Conservation (phyloP, 75 land plant species). For the Cunninghamia lanceolata region DNA sequence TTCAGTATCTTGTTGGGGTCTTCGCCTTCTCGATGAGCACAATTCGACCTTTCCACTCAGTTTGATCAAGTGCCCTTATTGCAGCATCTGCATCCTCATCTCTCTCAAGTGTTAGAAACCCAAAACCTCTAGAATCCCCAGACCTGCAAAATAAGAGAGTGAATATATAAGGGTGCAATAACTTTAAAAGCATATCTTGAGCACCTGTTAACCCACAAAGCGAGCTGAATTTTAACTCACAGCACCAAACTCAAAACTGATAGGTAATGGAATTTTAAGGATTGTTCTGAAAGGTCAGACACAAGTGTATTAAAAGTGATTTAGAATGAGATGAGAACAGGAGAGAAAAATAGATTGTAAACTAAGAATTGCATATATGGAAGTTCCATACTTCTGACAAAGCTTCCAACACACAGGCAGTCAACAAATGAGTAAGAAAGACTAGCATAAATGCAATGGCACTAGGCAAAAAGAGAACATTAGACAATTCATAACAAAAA, state of each 20-base stretch:
- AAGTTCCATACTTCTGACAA: neutral
- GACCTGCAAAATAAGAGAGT: conserved; percentile 28
- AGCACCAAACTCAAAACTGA: neutral
- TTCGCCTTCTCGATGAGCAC: conserved; percentile 63
- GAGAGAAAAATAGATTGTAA: neutral
- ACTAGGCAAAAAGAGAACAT: neutral
- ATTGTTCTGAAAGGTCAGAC: neutral
- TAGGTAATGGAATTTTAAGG: neutral
- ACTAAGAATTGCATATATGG: neutral
- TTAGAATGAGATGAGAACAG: neutral
- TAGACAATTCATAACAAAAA: neutral
- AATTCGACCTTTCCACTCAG: conserved; percentile 62
- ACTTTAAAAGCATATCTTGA: neutral
- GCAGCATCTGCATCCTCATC: conserved; percentile 71
- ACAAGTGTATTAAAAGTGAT: neutral
- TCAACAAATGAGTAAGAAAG: neutral
- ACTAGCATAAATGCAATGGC: neutral
- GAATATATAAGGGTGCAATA: neutral
- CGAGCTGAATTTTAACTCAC: neutral
- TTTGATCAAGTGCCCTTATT: conserved; percentile 49
- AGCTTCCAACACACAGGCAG: neutral
- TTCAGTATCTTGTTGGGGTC: conserved; percentile 31
- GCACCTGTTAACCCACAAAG: neutral
- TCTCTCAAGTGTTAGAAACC: conserved; percentile 47
- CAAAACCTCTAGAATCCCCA: conserved; percentile 64